Percentiles rank a stretch among this genome's conserved stretches.
phyloP scores from a whole-genome alignment of 352 stramenopile genomes.

The Phytophthora fragariaefolia region DNA sequence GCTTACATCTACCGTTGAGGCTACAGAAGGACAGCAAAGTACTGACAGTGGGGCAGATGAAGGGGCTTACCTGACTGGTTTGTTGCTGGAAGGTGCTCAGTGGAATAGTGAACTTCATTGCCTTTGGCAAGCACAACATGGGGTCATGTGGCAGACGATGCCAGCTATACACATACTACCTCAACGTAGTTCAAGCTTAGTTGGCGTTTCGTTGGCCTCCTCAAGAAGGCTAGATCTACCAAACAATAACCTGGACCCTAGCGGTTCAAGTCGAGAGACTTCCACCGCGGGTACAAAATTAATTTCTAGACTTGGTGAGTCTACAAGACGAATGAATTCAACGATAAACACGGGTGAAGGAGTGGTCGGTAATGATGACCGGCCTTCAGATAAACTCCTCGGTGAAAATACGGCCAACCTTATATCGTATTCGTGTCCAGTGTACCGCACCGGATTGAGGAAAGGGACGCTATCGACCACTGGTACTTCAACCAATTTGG shows the following conservation, averaged over 20 bases:
- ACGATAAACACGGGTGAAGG: background rate
- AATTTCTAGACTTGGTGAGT: background rate
- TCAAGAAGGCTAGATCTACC: background rate
- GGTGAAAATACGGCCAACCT: background rate
- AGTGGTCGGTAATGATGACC: background rate
- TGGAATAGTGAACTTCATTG: slow-evolving; percentile 62
- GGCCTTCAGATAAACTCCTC: background rate
- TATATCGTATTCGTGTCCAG: slow-evolving; percentile 85
- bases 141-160: slow-evolving; percentile 75
- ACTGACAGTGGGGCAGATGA: slow-evolving; percentile 34
- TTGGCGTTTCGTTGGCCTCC: background rate
- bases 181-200: slow-evolving; percentile 26
- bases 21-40: background rate
- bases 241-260: background rate
- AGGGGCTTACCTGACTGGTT: slow-evolving; percentile 60
- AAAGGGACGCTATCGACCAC: slow-evolving; percentile 93
- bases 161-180: slow-evolving; percentile 90
- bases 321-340: background rate
- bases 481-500: slow-evolving; percentile 94
- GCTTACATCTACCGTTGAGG: background rate
- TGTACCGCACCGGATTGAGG: slow-evolving; percentile 92
- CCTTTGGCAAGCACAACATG: slow-evolving; percentile 60
- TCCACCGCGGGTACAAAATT: background rate
- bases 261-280: background rate
- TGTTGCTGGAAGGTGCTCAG: slow-evolving; percentile 75